Evolutionary conservation across 352 stramenopile species (phyloP), one percentile per base, ranked within the genome.

Genomic region (Blastocystis sp.): DNA sequence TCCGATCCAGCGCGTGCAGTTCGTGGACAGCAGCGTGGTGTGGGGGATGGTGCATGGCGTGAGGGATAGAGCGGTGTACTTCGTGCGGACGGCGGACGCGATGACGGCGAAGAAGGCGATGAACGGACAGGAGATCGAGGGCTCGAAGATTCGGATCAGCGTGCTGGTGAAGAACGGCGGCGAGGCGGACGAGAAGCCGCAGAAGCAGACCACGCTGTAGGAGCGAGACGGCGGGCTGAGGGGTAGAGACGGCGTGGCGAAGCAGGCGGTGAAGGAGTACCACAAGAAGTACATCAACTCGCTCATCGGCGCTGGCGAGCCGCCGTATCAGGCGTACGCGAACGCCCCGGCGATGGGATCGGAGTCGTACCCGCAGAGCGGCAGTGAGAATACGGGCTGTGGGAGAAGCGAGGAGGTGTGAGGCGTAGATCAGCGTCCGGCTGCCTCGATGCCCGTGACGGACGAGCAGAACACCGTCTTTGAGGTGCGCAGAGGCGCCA

Each of bases 61-160:
- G 29, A 59, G 6, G 13, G 1, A 3, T 69, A 85, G 74, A 21
- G 74, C 74, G 13, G 74, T 85, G 12, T 85, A 85, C 41, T 85
- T 85, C 26, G 26, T 39, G 21, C 26, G 50, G n/a, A 16, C 51
- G 16, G 37, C 29, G 26, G 29, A 19, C 26, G 74, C 74, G 4
- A 10, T n/a, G 4, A 62, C 74, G 33, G 74, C 74, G 3, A 41
- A 69, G 19, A 29, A 39, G 3, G 74, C 74, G 13, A 70, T 85
- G n/a, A 61, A 69, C 24, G 24, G 31, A 16, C 65, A 69, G 26
- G 45, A 37, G 3, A 85, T 85, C 61, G 51, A 85, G 21, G 74
- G 74, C 3, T 16, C 33, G 6, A 16, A 21, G 12, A 24, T 85
- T 10, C 16, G 26, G 1, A 29, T 85, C 37, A 33, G 4, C 9